Conservation (phyloP, 495 filamentous ascomycete genomes). For the Penicillium macrosclerotiorum region DNA sequence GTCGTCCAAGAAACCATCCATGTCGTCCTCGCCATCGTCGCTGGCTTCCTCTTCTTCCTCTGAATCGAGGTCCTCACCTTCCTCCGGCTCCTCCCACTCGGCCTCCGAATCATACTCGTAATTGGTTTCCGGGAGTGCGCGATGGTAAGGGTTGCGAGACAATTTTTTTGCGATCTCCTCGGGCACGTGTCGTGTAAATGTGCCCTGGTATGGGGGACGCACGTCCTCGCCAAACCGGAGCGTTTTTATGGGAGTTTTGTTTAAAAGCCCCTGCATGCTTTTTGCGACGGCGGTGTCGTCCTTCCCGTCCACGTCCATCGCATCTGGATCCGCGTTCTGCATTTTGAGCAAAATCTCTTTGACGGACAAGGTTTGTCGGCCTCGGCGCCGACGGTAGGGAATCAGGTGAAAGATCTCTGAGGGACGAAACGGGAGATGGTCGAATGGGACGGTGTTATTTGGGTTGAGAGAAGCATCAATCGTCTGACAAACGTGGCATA, state of each 20-base stretch:
- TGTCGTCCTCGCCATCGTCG: constrained; percentile 53
- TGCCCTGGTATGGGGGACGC: constrained; percentile 85
- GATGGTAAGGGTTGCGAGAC: constrained; percentile 67
- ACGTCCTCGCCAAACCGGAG: constrained; percentile 85
- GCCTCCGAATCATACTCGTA: constrained; percentile 98
- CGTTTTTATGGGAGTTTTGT: constrained; percentile 67
- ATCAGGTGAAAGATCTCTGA: constrained; percentile 61
- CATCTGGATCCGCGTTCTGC: constrained; percentile 34
- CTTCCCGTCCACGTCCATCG: constrained; percentile 10
- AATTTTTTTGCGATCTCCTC: constrained; percentile 51
- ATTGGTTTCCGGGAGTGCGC: constrained; percentile 63
- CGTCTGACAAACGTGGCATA: constrained; percentile 39
- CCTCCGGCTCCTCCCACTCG: constrained; percentile 85
- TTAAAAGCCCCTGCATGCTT: constrained; percentile 54
- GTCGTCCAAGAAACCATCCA: constrained; percentile 55
- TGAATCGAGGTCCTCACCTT: constrained; percentile 73
- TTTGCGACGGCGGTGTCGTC: constrained; percentile 13
- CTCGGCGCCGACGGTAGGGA: constrained; percentile 48
- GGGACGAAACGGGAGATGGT: constrained; percentile 46
- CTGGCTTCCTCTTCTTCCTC: constrained; percentile 72
- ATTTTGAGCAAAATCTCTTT: constrained; percentile 63
- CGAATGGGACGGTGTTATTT: constrained; percentile 18
- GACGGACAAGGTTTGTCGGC: constrained; percentile 53
- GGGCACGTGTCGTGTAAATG: constrained; percentile 61
- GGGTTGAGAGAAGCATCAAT: constrained; percentile 46